Evolutionary conservation across 495 filamentous ascomycete species (phyloP), one percentile per base, ranked within the genome.

Genomic region (Aspergillus taichungensis): DNA sequence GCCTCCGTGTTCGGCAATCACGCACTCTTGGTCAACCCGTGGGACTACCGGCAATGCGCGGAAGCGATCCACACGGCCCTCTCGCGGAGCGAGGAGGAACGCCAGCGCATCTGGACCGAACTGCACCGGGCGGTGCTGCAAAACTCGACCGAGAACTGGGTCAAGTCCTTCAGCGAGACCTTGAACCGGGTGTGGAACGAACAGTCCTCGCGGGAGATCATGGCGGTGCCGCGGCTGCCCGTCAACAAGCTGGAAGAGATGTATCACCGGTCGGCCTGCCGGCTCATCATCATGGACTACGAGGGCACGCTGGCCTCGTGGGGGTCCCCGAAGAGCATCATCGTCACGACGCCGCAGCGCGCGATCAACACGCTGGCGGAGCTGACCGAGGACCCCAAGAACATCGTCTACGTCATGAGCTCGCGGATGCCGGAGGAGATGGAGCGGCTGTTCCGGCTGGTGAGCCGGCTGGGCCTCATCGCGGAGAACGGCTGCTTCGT

Each of bases 381-480:
- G 40, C 61, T 96, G 27, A 73, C 89, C 18, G 68, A 80, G 7
- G 88, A 94, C 54, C 73, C 80, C 0, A 73, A 69, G 18, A 96
- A 95, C 55, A 76, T 82, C n/a, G 82, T 96, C 30, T 96, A 94
- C 53, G 81, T 96, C 46, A 95, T 94, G 88, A 91, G 85, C 34
- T 81, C 86, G 10, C 78, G 87, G 24, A 81, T 80, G 55, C 83
- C 87, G 0, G 85, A 94, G 56, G 88, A 96, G 56, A 83, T 96
- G 34, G 89, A 94, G 49, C 74, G 79, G 1, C 68, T 94, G 7
- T 95, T 96, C 74, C 78, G 79, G 27, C 71, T 81, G 37, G 82
- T 94, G 3, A 79, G 83, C 13, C 79, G 82, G 38, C 69, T 95
- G 2, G 90, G 90, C 2, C 69, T 95, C 11, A 91, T 95, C 50